These are phyloP conservation scores for Phylloporus scabripes DNA, from an alignment of 768 basidiomycete genomes.

Conservation along the genomic window DNA sequence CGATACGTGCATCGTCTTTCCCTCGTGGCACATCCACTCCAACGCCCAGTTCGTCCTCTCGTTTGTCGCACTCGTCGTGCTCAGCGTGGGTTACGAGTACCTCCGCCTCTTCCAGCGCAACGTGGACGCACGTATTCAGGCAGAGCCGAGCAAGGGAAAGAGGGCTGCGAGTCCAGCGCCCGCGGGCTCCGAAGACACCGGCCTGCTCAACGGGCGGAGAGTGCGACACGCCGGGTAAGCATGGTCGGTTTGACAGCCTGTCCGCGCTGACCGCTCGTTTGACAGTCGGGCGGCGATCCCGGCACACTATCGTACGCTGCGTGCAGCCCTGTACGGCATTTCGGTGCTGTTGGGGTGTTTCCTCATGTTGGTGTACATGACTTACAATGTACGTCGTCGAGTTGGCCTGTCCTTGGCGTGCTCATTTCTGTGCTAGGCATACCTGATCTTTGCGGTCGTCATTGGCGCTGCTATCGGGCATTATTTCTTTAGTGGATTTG, in stretches of 20 bases:
- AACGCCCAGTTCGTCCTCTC: slow-evolving; percentile 55
- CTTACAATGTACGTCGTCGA: slow-evolving; percentile 71
- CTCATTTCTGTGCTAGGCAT: slow-evolving; percentile 49
- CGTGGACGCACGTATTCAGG: slow-evolving; percentile 56
- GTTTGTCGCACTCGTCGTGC: slow-evolving; percentile 54
- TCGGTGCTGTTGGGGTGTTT: slow-evolving; percentile 79
- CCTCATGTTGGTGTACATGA: slow-evolving; percentile 96
- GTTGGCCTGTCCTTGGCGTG: not conserved
- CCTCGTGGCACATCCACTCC: slow-evolving; percentile 67
- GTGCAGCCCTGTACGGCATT: slow-evolving; percentile 68
- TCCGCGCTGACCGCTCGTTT: slow-evolving; percentile 38
- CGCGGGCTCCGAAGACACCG: slow-evolving; percentile 43
- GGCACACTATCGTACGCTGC: slow-evolving; percentile 41
- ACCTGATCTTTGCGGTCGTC: slow-evolving; percentile 78
- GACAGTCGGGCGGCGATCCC: slow-evolving; percentile 3
- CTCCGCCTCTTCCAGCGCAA: slow-evolving; percentile 57
- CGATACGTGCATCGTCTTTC: slow-evolving; percentile 80
- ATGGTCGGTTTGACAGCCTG: not conserved
- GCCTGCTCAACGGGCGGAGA: slow-evolving; percentile 45
- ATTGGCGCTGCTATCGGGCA: slow-evolving; percentile 81
- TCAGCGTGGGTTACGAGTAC: slow-evolving; percentile 79
- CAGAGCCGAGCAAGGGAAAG: slow-evolving; percentile 42
- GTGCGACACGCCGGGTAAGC: slow-evolving; percentile 43
- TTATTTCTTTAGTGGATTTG: slow-evolving; percentile 62
- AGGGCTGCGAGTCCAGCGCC: slow-evolving; percentile 36